Evolutionary conservation across 75 land plant genomes (phyloP), one percentile per base, ranked within the genome.

Genomic region (Chamaecyparis obtusa): DNA sequence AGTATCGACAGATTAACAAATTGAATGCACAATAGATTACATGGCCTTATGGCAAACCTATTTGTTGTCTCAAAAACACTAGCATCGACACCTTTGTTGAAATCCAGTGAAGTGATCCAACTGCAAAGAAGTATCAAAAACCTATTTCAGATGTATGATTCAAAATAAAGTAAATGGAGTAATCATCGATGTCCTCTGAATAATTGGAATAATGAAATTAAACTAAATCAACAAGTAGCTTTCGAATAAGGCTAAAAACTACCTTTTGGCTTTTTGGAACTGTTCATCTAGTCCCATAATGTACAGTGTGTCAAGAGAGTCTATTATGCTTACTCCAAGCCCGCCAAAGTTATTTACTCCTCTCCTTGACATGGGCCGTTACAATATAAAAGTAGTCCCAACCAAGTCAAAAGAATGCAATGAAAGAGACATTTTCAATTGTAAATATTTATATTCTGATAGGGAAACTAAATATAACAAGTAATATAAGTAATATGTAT

Each of bases 31-130:
- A 75, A 35, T 36, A 5, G 4, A 80, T 43, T 49, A 9, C 46
- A 16, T 10, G 8, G 49, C 48, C 9, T 80, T 80, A 41, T 24
- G n/a, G 49, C 83, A 80, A 87, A 98, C 99, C 99, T 96, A 92
- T 96, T 98, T 83, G 99, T 98, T 86, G 99, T 96, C 92, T 98
- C 99, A 88, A 98, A 98, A 86, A 98, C 98, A 88, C 99, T 97
- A 17, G 99, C 97, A 35, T 94, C 97, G 89, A 93, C 94, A 49
- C 94, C 72, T 90, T 94, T 96, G 93, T 98, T 93, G 90, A 98
- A 98, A 77, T 96, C 94, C 92, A 98, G 88, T 21, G 96, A 93
- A 19, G 96, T 96, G 85, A 98, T 95, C 99, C 99, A 96, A 55
- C 99, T 98, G 97, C 83, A 78, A 90, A 74, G 2, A 80, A 80